Evolutionary conservation across 768 basidiomycete species (phyloP).

Genomic region (Lactarius hatsudake): DNA sequence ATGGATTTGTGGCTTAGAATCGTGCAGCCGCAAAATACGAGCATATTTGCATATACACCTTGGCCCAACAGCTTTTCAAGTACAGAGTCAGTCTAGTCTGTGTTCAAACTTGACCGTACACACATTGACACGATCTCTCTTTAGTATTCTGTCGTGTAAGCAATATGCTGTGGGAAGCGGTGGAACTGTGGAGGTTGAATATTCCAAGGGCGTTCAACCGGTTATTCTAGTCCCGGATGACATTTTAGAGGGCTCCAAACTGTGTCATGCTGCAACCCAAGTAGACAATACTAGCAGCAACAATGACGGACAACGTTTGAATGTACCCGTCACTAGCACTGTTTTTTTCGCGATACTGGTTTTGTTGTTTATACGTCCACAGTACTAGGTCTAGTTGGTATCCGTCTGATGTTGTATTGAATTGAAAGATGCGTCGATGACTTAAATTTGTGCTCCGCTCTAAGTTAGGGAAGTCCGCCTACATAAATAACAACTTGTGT

Average conservation of each 20-base stretch:
- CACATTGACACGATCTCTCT: conserved; percentile 15
- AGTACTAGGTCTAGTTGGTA: not conserved
- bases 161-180: conserved; percentile 68
- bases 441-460: not conserved
- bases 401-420: too few species aligned
- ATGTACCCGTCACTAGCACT: not conserved
- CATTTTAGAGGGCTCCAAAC: conserved; percentile 37
- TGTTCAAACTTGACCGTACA: not conserved
- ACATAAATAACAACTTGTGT: not conserved
- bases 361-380: not conserved
- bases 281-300: not conserved
- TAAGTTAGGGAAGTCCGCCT: not conserved
- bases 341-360: not conserved
- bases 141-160: conserved; percentile 59
- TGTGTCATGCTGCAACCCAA: conserved; percentile 32
- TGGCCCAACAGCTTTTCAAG: conserved; percentile 48
- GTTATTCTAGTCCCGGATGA: conserved; percentile 50
- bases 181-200: conserved; percentile 59
- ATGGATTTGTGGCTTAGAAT: not conserved
- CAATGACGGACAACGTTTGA: not conserved
- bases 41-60: conserved; percentile 56
- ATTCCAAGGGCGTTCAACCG: conserved; percentile 60
- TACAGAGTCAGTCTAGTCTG: conserved; percentile 51
- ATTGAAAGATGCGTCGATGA: too few species aligned
- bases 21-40: conserved; percentile 53